Conservation (phyloP, 352 stramenopile genomes). For the Globisporangium splendens region DNA sequence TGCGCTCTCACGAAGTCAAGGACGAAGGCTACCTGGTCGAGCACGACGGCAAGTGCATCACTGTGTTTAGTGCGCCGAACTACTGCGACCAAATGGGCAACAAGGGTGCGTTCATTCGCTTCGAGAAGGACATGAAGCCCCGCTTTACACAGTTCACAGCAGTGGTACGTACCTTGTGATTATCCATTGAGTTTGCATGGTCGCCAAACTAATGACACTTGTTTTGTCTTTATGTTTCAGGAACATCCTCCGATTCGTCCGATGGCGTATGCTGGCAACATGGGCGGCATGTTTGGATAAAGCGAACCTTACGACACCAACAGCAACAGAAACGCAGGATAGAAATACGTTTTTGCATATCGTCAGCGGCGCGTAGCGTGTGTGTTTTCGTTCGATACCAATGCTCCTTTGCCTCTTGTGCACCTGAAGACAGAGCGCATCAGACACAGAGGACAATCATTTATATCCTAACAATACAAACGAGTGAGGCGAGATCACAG, state of each 20-base stretch:
- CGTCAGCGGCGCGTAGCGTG: neutral
- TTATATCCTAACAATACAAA: neutral
- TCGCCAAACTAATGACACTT: neutral
- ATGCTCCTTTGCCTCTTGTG: neutral
- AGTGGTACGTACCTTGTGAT: slow-evolving; percentile 60
- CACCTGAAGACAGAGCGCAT: neutral
- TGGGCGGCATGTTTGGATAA: slow-evolving; percentile 87
- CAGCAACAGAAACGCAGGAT: slow-evolving; percentile 4
- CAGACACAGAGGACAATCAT: neutral
- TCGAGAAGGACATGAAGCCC: slow-evolving; percentile 94
- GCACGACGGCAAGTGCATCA: slow-evolving; percentile 99
- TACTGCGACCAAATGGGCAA: slow-evolving; percentile 99
- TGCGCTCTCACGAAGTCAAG: slow-evolving; percentile 99
- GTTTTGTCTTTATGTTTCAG: slow-evolving; percentile 20
- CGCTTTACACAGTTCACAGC: slow-evolving; percentile 95
- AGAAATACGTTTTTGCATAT: slow-evolving; percentile 9
- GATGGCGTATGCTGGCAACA: slow-evolving; percentile 90
- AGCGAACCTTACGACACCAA: neutral
- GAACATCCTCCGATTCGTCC: slow-evolving; percentile 86
- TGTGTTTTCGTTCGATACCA: neutral
- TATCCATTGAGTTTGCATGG: too few species aligned
- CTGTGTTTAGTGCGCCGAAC: slow-evolving; percentile 99
- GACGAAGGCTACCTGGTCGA: slow-evolving; percentile 99
- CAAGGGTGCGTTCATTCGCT: slow-evolving; percentile 99
- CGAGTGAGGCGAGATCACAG: neutral